phyloP scores from a whole-genome alignment of 1,284 basidiomycete genomes.

The Earliella scabrosa region DNA sequence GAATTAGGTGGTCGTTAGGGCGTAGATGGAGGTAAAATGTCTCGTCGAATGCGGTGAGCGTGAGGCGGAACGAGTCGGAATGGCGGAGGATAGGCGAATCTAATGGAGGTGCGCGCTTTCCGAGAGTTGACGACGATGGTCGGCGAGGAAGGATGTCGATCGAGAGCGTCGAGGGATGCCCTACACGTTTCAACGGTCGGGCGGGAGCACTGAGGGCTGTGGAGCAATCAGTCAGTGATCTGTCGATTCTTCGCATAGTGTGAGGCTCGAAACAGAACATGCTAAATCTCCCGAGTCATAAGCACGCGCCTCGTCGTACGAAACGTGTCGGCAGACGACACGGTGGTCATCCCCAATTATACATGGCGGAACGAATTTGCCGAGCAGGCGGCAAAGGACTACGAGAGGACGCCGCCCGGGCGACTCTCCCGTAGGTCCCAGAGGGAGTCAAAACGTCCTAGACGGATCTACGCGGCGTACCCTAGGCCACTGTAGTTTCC shows the following conservation, averaged over 20 bases:
- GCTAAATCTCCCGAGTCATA: neutral
- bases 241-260: neutral
- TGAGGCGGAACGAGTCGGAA: slow-evolving; percentile 69
- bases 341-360: too few species aligned
- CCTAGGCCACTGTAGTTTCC: too few species aligned
- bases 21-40: slow-evolving; percentile 70
- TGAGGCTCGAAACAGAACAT: neutral
- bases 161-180: slow-evolving; percentile 59
- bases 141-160: slow-evolving; percentile 70
- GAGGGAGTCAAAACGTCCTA: too few species aligned
- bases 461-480: too few species aligned
- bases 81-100: slow-evolving; percentile 52
- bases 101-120: slow-evolving; percentile 38
- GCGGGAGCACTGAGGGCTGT: slow-evolving; percentile 46
- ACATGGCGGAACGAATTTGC: too few species aligned
- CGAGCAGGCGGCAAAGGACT: too few species aligned
- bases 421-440: too few species aligned
- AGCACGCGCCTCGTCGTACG: too few species aligned
- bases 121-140: slow-evolving; percentile 36
- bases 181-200: slow-evolving; percentile 59
- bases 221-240: neutral
- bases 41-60: slow-evolving; percentile 64
- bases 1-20: slow-evolving; percentile 78
- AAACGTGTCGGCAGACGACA: too few species aligned
- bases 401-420: too few species aligned